Conservation (phyloP, 2,329 filamentous ascomycete species). For the Pestalotiopsis sp. region DNA sequence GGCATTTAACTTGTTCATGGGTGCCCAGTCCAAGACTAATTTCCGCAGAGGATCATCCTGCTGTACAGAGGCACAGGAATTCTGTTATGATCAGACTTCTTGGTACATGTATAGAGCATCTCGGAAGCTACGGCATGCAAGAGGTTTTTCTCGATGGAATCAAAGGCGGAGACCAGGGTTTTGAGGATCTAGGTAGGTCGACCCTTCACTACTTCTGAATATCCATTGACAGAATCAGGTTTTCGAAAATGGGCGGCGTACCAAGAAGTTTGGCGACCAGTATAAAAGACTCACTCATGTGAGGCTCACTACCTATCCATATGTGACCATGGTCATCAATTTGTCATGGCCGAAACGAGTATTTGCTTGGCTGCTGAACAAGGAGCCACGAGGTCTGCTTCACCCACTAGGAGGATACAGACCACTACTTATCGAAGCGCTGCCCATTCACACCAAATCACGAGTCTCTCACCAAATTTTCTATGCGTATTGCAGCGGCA, state of each 20-base stretch:
- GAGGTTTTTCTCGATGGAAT: conserved; percentile 57
- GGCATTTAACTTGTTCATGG: conserved; percentile 22
- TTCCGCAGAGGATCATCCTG: conserved; percentile 41
- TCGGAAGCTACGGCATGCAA: conserved; percentile 51
- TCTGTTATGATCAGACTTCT: conserved; percentile 54
- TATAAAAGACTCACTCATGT: conserved; percentile 19
- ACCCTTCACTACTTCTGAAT: background rate
- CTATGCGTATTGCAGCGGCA: too few relatives aligned
- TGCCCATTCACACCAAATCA: too few relatives aligned
- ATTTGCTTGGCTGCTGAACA: too few relatives aligned
- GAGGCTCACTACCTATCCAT: background rate
- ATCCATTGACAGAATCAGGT: conserved; percentile 36
- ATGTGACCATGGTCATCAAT: background rate
- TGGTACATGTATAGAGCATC: conserved; percentile 48
- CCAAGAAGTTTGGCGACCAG: conserved; percentile 52
- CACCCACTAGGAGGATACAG: too few relatives aligned
- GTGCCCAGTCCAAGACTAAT: background rate
- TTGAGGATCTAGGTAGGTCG: conserved; percentile 50
- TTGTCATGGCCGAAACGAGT: background rate
- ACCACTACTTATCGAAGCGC: too few relatives aligned
- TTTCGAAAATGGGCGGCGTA: conserved; percentile 61
- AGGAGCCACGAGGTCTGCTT: too few relatives aligned
- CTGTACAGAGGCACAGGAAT: conserved; percentile 44
- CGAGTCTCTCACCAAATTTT: too few relatives aligned
- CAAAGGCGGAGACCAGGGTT: conserved; percentile 48